Conservation (phyloP, 768 basidiomycete species). For the Mrakia hoshinonis region DNA sequence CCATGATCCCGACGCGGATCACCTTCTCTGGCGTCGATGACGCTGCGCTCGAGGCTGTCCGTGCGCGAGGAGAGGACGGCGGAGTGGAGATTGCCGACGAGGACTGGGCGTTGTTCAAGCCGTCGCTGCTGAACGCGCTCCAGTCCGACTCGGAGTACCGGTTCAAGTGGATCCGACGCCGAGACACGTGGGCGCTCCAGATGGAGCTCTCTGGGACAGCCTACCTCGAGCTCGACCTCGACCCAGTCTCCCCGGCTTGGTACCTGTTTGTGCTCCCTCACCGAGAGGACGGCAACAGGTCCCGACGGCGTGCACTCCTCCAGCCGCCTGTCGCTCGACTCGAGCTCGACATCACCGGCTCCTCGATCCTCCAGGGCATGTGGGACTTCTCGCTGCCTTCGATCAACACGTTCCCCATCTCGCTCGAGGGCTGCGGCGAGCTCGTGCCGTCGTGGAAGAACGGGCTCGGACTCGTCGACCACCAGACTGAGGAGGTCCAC, state of each 20-base stretch:
- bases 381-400: constrained; percentile 77
- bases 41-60: constrained; percentile 51
- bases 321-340: constrained; percentile 69
- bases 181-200: constrained; percentile 73
- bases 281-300: constrained; percentile 61
- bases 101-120: constrained; percentile 26
- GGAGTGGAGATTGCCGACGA: constrained; percentile 32
- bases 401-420: constrained; percentile 51
- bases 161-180: constrained; percentile 76
- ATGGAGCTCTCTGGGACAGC: constrained; percentile 68
- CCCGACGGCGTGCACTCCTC: constrained; percentile 65
- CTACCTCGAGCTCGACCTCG: constrained; percentile 63
- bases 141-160: constrained; percentile 58
- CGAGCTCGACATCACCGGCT: constrained; percentile 34
- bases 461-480: constrained; percentile 60
- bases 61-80: constrained; percentile 39
- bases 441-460: constrained; percentile 77
- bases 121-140: constrained; percentile 32
- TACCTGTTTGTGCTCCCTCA: constrained; percentile 66
- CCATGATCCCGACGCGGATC: constrained; percentile 78
- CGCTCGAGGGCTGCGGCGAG: constrained; percentile 52
- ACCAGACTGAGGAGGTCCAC: constrained; percentile 61
- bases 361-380: constrained; percentile 50
- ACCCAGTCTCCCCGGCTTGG: constrained; percentile 75
- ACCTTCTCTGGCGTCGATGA: constrained; percentile 46